Evolutionary conservation across 2,329 filamentous ascomycete species (phyloP), one percentile per base, ranked within the genome.

Genomic region (Sphaerulina musiva): DNA sequence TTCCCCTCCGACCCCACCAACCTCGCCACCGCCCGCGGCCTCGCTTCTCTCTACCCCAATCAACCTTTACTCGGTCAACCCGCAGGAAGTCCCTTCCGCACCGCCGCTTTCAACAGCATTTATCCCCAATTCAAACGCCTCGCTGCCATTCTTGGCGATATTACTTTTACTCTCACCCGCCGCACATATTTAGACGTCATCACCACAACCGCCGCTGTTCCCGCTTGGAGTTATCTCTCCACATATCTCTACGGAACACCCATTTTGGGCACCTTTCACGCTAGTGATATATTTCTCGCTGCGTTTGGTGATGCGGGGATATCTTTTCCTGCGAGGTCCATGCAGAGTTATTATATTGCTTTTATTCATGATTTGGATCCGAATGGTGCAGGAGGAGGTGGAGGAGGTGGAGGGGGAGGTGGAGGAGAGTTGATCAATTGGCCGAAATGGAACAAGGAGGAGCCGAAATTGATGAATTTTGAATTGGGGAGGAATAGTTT

Each of bases 111-210:
- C n/a, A 87, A 92, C 72, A 83, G 85, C 64, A 75, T 82, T 64
- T 90, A 87, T 66, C 86, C 87, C 0, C 80, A 87, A 60, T 91
- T 83, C 76, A 92, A 91, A 70, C 84, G 86, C 11, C 73, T 89
- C 0, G 83, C 86, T 1, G 87, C 87, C 36, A 80, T 92, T 70
- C 39, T 81, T 0, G 88, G 88, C 11, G 88, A 93, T 65, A 64
- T 89, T 0, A 80, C 80, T 1, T 92, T 93, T 70, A 91, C 84
- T 0, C 75, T 93, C 0, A 80, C 82, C 0, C 81, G 87, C 1
- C 82, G 88, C 12, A 56, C 77, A 4, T 84, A 87, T 68, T 78
- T 93, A 20, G 65, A 76, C 10, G 54, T 64, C 0, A 69, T 80
- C 1, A 64, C 68, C 0, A 17, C 14, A 17, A 17, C 14, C 14